Conservation (phyloP, 1,284 basidiomycete genomes). For the Puccinia polysora region DNA sequence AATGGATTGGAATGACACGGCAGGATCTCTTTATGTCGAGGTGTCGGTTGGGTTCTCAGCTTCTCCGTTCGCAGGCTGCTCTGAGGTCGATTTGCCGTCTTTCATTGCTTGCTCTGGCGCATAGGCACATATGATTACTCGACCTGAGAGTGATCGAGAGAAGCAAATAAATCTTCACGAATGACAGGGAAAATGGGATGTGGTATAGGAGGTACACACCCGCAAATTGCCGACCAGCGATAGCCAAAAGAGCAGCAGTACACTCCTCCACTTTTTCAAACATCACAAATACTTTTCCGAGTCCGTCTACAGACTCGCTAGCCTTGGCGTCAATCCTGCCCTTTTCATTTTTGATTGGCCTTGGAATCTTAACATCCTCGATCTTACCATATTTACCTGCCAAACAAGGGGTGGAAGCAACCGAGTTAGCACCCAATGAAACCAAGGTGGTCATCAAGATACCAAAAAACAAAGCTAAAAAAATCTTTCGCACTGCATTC, state of each 20-base stretch:
- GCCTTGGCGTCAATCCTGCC: constrained; percentile 50
- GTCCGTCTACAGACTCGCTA: constrained; percentile 49
- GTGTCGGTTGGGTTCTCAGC: too few species aligned
- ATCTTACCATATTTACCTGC: constrained; percentile 68
- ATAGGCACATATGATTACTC: constrained; percentile 51
- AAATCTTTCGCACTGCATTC: constrained; percentile 61
- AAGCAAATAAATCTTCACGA: not conserved
- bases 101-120: constrained; percentile 48
- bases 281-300: constrained; percentile 52
- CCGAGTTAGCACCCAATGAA: not conserved
- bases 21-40: too few species aligned
- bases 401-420: not conserved
- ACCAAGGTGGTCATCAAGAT: not conserved
- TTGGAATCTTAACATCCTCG: constrained; percentile 79
- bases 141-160: constrained; percentile 44
- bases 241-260: constrained; percentile 49
- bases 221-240: constrained; percentile 50
- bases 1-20: too few species aligned
- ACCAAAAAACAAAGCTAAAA: not conserved
- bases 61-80: constrained; percentile 8
- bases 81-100: constrained; percentile 43
- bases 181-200: not conserved
- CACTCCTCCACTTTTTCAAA: constrained; percentile 50
- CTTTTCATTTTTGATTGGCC: constrained; percentile 60
- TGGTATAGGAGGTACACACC: constrained; percentile 20